Conservation (phyloP, 1,139 yeast species). For the Casaregolazyma suthepensis region DNA sequence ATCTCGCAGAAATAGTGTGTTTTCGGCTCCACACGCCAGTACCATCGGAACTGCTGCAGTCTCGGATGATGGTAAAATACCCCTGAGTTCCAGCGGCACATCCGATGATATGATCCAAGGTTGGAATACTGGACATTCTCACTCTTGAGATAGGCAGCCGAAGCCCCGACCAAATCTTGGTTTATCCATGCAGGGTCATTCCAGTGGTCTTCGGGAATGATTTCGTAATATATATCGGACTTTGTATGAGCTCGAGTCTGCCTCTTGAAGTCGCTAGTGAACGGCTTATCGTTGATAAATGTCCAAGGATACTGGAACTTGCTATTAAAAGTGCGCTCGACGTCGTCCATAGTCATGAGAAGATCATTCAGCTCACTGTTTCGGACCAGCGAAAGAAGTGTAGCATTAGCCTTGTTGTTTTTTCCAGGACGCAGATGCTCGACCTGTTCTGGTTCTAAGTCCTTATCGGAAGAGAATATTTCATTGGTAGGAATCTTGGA, state of each 20-base stretch:
- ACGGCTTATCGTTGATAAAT: slow-evolving; percentile 66
- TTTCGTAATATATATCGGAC: slow-evolving; percentile 54
- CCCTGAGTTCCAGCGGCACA: slow-evolving; percentile 71
- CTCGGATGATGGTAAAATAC: slow-evolving; percentile 58
- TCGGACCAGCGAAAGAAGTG: slow-evolving; percentile 63
- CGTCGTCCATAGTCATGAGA: slow-evolving; percentile 46
- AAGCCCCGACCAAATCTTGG: slow-evolving; percentile 33
- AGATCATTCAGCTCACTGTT: slow-evolving; percentile 54
- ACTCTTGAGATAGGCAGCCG: slow-evolving; percentile 39
- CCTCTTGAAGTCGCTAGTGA: slow-evolving; percentile 50
- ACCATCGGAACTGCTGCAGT: slow-evolving; percentile 50
- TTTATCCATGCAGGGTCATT: slow-evolving; percentile 56
- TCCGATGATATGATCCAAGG: slow-evolving; percentile 59
- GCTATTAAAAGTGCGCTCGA: slow-evolving; percentile 59
- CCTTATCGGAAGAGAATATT: background rate
- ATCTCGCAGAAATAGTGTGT: slow-evolving; percentile 61
- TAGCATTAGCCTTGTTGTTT: slow-evolving; percentile 52
- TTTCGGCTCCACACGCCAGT: slow-evolving; percentile 79
- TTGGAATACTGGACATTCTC: slow-evolving; percentile 57
- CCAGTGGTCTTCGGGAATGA: slow-evolving; percentile 52
- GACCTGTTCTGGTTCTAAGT: slow-evolving; percentile 12
- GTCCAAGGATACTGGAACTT: slow-evolving; percentile 79
- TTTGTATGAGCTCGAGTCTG: slow-evolving; percentile 38
- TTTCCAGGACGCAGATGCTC: slow-evolving; percentile 1
- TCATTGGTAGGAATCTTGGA: slow-evolving; percentile 22